Evolutionary conservation across 176 grass and related monocot genomes (phyloP).

Genomic region (Pontederia crassipes): DNA sequence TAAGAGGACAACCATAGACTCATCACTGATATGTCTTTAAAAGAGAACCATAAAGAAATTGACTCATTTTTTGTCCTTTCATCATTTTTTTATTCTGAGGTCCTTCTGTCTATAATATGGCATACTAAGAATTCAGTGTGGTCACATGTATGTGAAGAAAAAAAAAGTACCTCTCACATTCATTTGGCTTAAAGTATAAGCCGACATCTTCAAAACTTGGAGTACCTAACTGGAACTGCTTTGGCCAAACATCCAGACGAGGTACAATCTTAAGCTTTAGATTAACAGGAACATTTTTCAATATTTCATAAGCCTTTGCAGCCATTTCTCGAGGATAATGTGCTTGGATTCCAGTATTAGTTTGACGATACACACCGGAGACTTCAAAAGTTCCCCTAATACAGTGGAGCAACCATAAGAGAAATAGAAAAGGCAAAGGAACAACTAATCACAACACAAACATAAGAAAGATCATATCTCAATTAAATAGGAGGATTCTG

Average conservation of each 20-base stretch:
- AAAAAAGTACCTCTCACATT: conserved; percentile 25
- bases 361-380: conserved; percentile 27
- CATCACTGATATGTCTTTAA: neutral
- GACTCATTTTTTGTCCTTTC: too few species aligned
- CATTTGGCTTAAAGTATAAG: conserved; percentile 43
- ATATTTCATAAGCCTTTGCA: conserved; percentile 35
- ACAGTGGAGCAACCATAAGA: neutral
- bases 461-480: too few species aligned
- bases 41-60: too few species aligned
- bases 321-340: conserved; percentile 35
- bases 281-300: conserved; percentile 38
- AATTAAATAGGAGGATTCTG: too few species aligned
- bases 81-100: too few species aligned
- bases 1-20: neutral
- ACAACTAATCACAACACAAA: too few species aligned
- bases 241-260: conserved; percentile 39
- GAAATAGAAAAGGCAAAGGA: too few species aligned
- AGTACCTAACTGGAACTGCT: conserved; percentile 39
- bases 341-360: conserved; percentile 41
- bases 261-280: conserved; percentile 54
- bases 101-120: too few species aligned
- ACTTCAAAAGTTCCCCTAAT: conserved; percentile 60
- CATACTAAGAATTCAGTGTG: too few species aligned
- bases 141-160: too few species aligned
- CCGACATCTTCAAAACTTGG: conserved; percentile 52